A percentile compares a stretch with the other conserved stretches of the same genome.
Evolutionary conservation across 345 rosid genomes (phyloP).

Genomic region (Citrus unshiu): DNA sequence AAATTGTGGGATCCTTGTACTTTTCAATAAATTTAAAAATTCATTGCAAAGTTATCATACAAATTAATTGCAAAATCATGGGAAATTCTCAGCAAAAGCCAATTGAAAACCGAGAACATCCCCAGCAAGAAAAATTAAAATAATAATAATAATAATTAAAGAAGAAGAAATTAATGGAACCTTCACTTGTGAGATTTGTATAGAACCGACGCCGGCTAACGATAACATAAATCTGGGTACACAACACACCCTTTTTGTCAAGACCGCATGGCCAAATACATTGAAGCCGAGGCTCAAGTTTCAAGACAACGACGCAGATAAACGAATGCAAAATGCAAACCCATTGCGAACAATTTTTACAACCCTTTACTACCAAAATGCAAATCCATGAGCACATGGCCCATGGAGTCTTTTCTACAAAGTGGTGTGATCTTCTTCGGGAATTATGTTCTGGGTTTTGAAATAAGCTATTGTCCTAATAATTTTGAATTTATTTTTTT

Average conservation of each 20-base stretch:
- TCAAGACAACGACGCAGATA: conserved; percentile 8
- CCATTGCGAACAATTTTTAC: conserved; percentile 22
- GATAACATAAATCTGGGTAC: conserved; percentile 10
- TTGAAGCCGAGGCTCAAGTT: conserved; percentile 12
- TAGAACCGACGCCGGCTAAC: not conserved
- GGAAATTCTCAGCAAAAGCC: too few species aligned
- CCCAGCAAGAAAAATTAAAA: too few species aligned
- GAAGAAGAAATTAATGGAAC: too few species aligned
- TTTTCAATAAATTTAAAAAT: too few species aligned
- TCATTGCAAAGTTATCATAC: too few species aligned
- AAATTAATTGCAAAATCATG: too few species aligned
- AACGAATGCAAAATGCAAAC: conserved; percentile 6
- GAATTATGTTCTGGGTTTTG: not conserved
- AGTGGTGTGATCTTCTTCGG: conserved; percentile 1
- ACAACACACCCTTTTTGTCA: conserved; percentile 20
- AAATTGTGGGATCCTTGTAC: too few species aligned
- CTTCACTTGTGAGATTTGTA: too few species aligned
- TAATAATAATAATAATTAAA: too few species aligned
- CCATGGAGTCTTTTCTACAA: conserved; percentile 7
- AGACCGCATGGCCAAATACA: conserved; percentile 20
- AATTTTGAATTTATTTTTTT: not conserved
- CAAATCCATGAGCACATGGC: conserved; percentile 11
- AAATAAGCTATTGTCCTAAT: conserved; percentile 27
- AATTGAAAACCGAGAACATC: too few species aligned
- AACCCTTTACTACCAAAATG: conserved; percentile 21